Evolutionary conservation across 164 flowering plant genomes (phyloP), one percentile per base, ranked within the genome.

Genomic region (Dillenia turbinata): DNA sequence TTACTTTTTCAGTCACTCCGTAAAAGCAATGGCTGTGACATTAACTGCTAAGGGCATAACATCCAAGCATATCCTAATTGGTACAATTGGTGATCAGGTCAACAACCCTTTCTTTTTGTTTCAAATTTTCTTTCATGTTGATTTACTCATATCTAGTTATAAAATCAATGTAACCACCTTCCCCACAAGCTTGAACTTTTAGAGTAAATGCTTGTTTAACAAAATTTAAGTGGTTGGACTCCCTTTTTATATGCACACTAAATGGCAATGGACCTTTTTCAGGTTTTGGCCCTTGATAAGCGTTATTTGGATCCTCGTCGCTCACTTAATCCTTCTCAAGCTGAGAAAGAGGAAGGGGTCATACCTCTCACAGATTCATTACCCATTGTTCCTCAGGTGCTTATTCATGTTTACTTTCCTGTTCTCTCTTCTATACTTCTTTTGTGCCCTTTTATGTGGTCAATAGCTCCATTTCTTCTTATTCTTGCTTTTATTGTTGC

Each of bases 81-180:
- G 97, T 64, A 95, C 99, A 52, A 76, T 88, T 75, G 89, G 92
- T 43, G 97, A 95, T 80, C 99, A 91, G 97, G 99, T 94, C 26
- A 54, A 85, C 49, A 52, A 3, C 40, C 40, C 40, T 33, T 33
- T 33, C 40, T 33, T 33, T 33, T 4, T 33, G 40, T 46, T 54
- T 50, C 24, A 46, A 52, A 12, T 48, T 43, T 45, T 59, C 56
- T 49, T 50, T 2, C 10, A 40, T 50, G 16, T 47, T 61, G 12
- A 33, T 33, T 33, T 33, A 6, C 40, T 33, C 6, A 4, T 33
- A 7, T 33, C 6, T 33, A 4, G 40, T 33, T 33, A 33, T 33
- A 33, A 33, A 33, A 33, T 4, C 40, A 33, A 33, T 33, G 5
- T 33, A 33, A 33, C 4, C 40, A 33, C 40, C 40, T 33, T 6